phyloP scores from a whole-genome alignment of 495 filamentous ascomycete species.

The Podospora australis region DNA sequence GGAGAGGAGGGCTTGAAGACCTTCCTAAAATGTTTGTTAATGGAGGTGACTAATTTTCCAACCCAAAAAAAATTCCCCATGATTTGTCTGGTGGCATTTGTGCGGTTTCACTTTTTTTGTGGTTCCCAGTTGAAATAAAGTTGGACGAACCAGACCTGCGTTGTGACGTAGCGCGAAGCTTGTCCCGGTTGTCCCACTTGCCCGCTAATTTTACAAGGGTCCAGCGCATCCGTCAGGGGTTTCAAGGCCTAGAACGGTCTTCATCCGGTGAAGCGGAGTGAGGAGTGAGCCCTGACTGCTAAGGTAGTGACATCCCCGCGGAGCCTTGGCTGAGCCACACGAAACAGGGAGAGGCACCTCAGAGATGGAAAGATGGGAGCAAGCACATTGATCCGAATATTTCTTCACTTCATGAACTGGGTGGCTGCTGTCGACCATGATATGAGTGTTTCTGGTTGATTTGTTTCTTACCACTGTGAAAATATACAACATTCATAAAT shows the following conservation, averaged over 20 bases:
- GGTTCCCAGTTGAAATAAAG: slow-evolving; percentile 17
- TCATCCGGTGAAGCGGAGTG: too few species aligned
- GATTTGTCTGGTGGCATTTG: too few species aligned
- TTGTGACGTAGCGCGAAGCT: slow-evolving; percentile 13
- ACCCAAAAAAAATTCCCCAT: too few species aligned
- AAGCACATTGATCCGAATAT: too few species aligned
- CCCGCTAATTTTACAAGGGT: not conserved
- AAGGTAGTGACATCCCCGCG: not conserved
- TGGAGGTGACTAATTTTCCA: too few species aligned
- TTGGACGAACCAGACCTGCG: slow-evolving; percentile 7
- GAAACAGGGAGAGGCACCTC: not conserved
- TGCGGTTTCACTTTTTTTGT: too few species aligned
- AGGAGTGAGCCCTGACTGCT: not conserved
- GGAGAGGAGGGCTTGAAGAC: too few species aligned
- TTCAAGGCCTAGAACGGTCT: slow-evolving; percentile 7
- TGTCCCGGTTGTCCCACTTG: not conserved
- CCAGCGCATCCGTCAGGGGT: slow-evolving; percentile 1
- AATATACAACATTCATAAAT: not conserved
- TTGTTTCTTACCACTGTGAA: not conserved
- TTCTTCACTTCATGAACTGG: too few species aligned
- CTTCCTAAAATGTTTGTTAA: too few species aligned
- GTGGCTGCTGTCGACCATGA: too few species aligned
- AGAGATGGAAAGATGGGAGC: too few species aligned
- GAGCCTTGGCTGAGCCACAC: not conserved
- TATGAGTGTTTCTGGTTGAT: too few species aligned